Percentiles rank a stretch among this genome's conserved stretches.
These are phyloP conservation scores for Tripterygium wilfordii DNA, from an alignment of 177 flowering plant species.

Conservation along the genomic window DNA sequence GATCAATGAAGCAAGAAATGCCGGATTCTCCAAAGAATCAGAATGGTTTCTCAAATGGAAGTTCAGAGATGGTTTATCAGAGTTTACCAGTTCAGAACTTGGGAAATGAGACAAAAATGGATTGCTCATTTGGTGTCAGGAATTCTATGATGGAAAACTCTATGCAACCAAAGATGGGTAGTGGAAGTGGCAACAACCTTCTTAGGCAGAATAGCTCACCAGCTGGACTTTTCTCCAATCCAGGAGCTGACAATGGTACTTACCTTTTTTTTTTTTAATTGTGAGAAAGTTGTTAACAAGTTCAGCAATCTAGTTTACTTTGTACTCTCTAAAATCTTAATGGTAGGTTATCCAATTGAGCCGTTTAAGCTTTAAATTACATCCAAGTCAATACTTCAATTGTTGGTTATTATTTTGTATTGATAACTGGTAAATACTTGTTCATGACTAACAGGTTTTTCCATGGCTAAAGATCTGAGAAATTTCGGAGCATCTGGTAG, in stretches of 20 bases:
- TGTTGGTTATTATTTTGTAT: neutral
- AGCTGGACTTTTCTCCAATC: constrained; percentile 35
- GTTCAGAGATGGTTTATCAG: too few relatives aligned
- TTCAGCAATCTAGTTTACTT: too few relatives aligned
- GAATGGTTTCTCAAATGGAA: too few relatives aligned
- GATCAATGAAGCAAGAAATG: too few relatives aligned
- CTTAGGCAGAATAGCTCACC: constrained; percentile 50
- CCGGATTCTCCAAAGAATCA: too few relatives aligned
- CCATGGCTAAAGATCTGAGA: constrained; percentile 17
- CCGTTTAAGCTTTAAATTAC: too few relatives aligned
- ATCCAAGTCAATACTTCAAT: neutral
- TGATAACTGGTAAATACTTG: too few relatives aligned
- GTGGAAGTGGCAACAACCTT: constrained; percentile 26
- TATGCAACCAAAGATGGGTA: constrained; percentile 8
- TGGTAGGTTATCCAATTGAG: too few relatives aligned
- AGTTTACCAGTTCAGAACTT: too few relatives aligned
- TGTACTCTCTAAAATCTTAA: too few relatives aligned
- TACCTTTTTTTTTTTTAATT: constrained; percentile 5
- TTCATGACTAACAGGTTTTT: neutral
- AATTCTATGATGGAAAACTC: constrained; percentile 16
- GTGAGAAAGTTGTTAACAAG: neutral
- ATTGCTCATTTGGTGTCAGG: constrained; percentile 15
- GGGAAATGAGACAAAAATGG: constrained; percentile 11
- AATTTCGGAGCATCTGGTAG: constrained; percentile 19
- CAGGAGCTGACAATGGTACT: constrained; percentile 37